phyloP scores from a whole-genome alignment of 495 filamentous ascomycete species.

The Acidomyces sp. region DNA sequence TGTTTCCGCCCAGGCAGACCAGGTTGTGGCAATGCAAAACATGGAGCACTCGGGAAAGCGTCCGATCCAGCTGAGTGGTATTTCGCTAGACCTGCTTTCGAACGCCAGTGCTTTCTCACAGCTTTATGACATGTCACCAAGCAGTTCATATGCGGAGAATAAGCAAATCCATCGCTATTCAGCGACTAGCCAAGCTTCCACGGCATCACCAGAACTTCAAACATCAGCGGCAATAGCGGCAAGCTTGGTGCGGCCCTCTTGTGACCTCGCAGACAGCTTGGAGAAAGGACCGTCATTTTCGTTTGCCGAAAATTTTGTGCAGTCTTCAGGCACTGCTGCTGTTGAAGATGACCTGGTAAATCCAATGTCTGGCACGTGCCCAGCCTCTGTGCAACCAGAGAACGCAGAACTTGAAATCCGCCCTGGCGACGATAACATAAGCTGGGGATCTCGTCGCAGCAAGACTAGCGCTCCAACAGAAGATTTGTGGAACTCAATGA shows the following conservation, averaged over 20 bases:
- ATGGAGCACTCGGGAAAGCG: conserved; percentile 1
- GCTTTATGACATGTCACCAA: conserved; percentile 3
- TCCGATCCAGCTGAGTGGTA: conserved; percentile 4
- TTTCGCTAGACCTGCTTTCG: conserved; percentile 15
- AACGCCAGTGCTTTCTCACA: conserved; percentile 2
- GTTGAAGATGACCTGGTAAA: neutral
- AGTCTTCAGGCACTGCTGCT: neutral
- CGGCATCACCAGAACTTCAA: too few species aligned
- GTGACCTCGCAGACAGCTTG: too few species aligned
- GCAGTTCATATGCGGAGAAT: neutral
- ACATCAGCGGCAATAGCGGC: too few species aligned
- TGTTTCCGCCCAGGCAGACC: conserved; percentile 52
- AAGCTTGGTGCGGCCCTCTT: too few species aligned
- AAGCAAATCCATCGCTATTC: neutral
- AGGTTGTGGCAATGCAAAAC: conserved; percentile 38
- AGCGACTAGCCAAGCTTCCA: neutral
- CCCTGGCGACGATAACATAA: conserved; percentile 20
- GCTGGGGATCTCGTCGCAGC: conserved; percentile 15
- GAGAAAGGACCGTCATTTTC: too few species aligned
- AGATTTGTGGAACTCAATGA: conserved; percentile 18
- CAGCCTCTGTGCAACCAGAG: conserved; percentile 2
- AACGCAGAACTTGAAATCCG: conserved; percentile 11
- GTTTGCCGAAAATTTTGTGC: neutral
- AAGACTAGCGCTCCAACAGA: conserved; percentile 7
- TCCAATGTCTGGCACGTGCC: neutral